These are phyloP conservation scores for Penicillium psychrosexuale DNA, from an alignment of 2,329 filamentous ascomycete genomes.

Conservation along the genomic window DNA sequence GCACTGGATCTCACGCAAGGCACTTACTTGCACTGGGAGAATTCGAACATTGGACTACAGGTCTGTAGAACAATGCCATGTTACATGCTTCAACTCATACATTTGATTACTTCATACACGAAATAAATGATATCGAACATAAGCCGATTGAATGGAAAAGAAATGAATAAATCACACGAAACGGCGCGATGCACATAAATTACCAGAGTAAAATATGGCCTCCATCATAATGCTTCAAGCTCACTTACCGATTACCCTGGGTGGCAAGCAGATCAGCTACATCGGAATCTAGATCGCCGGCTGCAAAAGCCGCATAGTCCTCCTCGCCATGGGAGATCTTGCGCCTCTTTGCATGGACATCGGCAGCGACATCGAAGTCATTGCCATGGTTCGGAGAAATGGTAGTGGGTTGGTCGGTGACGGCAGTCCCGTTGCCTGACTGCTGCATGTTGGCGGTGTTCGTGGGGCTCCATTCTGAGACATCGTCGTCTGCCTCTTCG, in stretches of 20 bases:
- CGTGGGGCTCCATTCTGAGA: conserved; percentile 12
- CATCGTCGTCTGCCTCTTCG: conserved; percentile 11
- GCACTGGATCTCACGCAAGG: neutral
- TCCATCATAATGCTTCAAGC: neutral
- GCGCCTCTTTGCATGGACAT: conserved; percentile 45
- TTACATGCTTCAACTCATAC: neutral
- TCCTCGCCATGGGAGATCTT: conserved; percentile 48
- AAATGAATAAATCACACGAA: neutral
- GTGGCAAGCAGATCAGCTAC: conserved; percentile 57
- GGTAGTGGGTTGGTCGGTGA: neutral
- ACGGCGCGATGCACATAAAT: neutral
- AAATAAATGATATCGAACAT: neutral
- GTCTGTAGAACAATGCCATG: neutral
- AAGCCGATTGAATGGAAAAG: neutral
- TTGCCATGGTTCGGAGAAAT: conserved; percentile 18
- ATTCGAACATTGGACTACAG: neutral
- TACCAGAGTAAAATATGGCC: neutral
- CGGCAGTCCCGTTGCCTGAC: conserved; percentile 13
- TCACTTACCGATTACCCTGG: conserved; percentile 33
- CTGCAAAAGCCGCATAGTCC: conserved; percentile 47
- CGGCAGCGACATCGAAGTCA: conserved; percentile 25
- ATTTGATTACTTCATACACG: neutral
- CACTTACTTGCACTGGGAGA: neutral
- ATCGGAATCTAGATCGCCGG: conserved; percentile 59
- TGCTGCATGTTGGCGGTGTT: conserved; percentile 22